Conservation (phyloP, 495 filamentous ascomycete species). For the Tuber umbilicatum region DNA sequence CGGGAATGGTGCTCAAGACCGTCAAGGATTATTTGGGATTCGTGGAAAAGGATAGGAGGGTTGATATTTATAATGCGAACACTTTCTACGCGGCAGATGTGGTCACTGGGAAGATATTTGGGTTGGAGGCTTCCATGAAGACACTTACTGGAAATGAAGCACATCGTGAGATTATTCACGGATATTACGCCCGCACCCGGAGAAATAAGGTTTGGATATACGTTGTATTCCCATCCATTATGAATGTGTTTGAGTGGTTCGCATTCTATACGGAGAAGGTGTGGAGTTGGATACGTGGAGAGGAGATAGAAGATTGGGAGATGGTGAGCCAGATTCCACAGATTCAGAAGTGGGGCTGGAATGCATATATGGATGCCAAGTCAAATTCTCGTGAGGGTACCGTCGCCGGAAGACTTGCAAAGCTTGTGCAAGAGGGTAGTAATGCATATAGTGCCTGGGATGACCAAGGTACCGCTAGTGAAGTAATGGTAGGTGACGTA, state of each 20-base stretch:
- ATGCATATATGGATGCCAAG: constrained; percentile 10
- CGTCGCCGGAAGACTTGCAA: constrained; percentile 10
- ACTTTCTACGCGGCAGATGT: constrained; percentile 17
- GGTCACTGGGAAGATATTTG: constrained; percentile 16
- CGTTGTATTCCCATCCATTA: constrained; percentile 7
- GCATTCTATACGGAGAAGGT: neutral
- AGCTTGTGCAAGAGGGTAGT: neutral
- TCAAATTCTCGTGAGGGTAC: neutral
- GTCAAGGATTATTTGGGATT: constrained; percentile 12
- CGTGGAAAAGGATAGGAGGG: constrained; percentile 9
- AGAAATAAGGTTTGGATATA: constrained; percentile 10
- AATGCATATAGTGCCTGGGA: neutral
- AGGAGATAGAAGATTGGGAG: neutral
- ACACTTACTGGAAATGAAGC: constrained; percentile 11
- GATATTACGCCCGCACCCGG: constrained; percentile 3
- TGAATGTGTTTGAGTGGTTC: neutral
- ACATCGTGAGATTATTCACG: constrained; percentile 6
- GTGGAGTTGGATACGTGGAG: neutral
- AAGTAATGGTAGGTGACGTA: constrained; percentile 9
- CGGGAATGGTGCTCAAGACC: constrained; percentile 10
- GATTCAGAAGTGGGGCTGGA: constrained; percentile 9
- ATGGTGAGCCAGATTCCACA: constrained; percentile 3
- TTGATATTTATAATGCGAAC: constrained; percentile 21
- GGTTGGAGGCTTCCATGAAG: constrained; percentile 11
- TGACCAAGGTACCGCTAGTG: constrained; percentile 5